Conservation (phyloP, 2,329 filamentous ascomycete genomes). For the Colletotrichum nymphaeae region DNA sequence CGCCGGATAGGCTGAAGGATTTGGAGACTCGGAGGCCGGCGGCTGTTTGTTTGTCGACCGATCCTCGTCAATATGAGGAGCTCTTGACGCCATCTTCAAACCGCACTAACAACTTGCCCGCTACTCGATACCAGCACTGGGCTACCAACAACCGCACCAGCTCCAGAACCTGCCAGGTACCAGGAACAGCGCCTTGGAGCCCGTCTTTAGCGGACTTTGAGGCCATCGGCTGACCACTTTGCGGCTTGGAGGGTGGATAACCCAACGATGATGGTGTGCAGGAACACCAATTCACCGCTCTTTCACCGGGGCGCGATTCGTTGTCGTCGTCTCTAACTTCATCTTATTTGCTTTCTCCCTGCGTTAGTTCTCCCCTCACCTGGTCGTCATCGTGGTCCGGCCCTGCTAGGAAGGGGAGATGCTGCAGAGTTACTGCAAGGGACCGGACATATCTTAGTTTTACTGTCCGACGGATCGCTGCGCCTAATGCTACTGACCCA, state of each 20-base stretch:
- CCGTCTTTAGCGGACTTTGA: constrained; percentile 1
- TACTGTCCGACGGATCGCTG: not conserved
- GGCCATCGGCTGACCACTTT: constrained; percentile 30
- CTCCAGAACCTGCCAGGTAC: constrained; percentile 14
- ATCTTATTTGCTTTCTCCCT: constrained; percentile 22
- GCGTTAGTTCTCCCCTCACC: constrained; percentile 15
- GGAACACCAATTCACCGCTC: constrained; percentile 31
- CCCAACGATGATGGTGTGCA: constrained; percentile 13
- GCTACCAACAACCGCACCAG: not conserved
- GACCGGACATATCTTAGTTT: not conserved
- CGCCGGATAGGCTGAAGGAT: not conserved
- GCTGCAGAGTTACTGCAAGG: constrained; percentile 22
- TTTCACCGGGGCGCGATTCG: constrained; percentile 28
- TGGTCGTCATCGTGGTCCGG: constrained; percentile 4
- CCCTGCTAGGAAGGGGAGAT: constrained; percentile 2
- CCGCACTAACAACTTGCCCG: not conserved
- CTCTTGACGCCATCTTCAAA: constrained; percentile 1
- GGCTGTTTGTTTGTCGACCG: not conserved
- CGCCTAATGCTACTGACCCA: not conserved
- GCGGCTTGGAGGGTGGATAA: constrained; percentile 12
- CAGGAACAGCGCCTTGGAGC: not conserved
- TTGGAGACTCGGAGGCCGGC: not conserved
- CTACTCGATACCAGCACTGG: not conserved
- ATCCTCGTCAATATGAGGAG: not conserved
- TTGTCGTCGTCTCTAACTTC: constrained; percentile 18